phyloP scores from a whole-genome alignment of 306 rosid genomes.

The Elaeagnus macrophylla region DNA sequence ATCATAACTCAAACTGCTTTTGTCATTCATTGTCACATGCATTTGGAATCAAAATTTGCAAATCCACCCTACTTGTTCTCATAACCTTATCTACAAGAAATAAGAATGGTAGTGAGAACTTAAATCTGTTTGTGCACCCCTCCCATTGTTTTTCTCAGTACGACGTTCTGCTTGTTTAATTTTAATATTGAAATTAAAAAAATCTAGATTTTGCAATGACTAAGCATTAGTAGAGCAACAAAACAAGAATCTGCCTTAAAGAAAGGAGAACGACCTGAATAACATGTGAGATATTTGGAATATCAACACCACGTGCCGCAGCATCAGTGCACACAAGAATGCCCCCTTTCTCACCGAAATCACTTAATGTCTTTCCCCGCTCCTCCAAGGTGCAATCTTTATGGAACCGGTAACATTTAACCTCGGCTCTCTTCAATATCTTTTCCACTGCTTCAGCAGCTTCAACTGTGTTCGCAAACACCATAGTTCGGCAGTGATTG shows the following conservation, averaged over 20 bases:
- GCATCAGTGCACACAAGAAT: conserved; percentile 95
- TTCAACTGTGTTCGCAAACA: conserved; percentile 87
- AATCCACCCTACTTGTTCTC: background rate
- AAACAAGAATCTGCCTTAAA: conserved; percentile 1
- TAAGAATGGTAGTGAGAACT: no score
- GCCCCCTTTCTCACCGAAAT: conserved; percentile 77
- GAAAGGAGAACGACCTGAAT: conserved; percentile 56
- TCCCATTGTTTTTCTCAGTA: background rate
- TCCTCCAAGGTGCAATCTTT: conserved; percentile 81
- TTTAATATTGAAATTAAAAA: no score
- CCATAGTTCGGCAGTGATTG: conserved; percentile 61
- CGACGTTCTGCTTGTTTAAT: no score
- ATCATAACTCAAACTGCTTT: no score
- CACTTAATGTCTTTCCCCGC: conserved; percentile 59
- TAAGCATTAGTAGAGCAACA: background rate
- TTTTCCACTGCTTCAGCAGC: conserved; percentile 82
- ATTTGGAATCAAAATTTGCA: background rate
- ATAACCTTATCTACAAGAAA: background rate
- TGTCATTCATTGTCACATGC: background rate
- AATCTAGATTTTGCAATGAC: no score
- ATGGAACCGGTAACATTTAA: conserved; percentile 70
- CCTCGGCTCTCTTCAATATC: conserved; percentile 49
- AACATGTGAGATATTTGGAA: conserved; percentile 79
- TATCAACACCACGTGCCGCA: conserved; percentile 91
- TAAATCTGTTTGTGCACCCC: background rate